Conservation (phyloP, 2,329 filamentous ascomycete genomes). For the Talaromyces sp. region DNA sequence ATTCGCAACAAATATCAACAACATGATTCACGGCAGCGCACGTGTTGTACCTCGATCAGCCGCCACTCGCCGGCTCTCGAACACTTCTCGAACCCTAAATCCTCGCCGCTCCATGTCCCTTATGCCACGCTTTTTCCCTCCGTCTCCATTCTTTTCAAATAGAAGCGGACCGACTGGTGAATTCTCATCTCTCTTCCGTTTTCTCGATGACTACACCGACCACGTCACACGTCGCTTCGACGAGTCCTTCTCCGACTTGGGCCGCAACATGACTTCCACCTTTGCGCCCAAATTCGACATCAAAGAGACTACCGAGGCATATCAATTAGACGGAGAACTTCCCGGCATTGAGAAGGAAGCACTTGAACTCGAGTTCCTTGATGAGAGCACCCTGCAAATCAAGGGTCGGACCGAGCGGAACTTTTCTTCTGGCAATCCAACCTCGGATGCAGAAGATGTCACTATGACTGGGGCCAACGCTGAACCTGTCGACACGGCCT, state of each 20-base stretch:
- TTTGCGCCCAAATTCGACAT: constrained; percentile 48
- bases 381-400: constrained; percentile 46
- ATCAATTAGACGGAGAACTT: constrained; percentile 48
- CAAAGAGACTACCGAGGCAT: constrained; percentile 43
- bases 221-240: constrained; percentile 29
- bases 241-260: constrained; percentile 19
- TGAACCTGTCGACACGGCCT: background rate
- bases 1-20: background rate
- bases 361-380: constrained; percentile 47
- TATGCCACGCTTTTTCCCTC: constrained; percentile 11
- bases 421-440: constrained; percentile 24
- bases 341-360: constrained; percentile 47
- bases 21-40: constrained; percentile 4
- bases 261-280: constrained; percentile 26
- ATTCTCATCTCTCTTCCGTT: constrained; percentile 44
- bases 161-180: constrained; percentile 28
- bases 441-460: constrained; percentile 11
- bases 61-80: constrained; percentile 10
- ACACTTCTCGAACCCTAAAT: background rate
- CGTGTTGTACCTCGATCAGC: background rate
- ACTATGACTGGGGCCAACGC: background rate
- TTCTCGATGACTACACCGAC: constrained; percentile 44
- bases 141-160: background rate
- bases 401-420: constrained; percentile 43
- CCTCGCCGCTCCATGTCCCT: constrained; percentile 6